These are phyloP conservation scores for Mortierella sp. DNA, from an alignment of 371 early-diverging fungal genomes.

Conservation along the genomic window DNA sequence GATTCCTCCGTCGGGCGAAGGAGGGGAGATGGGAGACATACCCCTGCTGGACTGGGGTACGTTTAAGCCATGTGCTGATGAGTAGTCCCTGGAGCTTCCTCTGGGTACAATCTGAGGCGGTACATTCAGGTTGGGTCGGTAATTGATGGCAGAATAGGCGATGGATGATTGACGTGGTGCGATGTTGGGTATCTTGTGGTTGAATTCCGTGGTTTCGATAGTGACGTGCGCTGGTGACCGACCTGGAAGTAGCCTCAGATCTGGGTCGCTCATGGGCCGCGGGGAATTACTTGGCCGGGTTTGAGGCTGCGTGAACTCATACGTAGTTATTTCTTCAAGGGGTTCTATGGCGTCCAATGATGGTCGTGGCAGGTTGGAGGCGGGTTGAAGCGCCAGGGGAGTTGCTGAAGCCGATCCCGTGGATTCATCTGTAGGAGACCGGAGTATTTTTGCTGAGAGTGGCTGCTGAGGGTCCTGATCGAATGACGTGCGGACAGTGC, in stretches of 20 bases:
- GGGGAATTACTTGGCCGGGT: conserved; percentile 24
- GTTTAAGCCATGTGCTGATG: conserved; percentile 61
- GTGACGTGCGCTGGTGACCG: conserved; percentile 32
- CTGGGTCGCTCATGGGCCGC: conserved; percentile 44
- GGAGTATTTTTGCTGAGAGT: neutral
- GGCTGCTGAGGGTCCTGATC: conserved; percentile 34
- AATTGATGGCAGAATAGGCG: conserved; percentile 46
- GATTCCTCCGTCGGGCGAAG: conserved; percentile 28
- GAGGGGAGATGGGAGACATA: conserved; percentile 59
- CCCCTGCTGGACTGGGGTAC: conserved; percentile 58
- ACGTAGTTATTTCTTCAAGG: conserved; percentile 14
- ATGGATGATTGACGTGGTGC: conserved; percentile 58
- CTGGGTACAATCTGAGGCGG: conserved; percentile 53
- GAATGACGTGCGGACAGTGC: conserved; percentile 28
- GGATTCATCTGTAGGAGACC: conserved; percentile 35
- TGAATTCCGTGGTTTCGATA: conserved; percentile 32
- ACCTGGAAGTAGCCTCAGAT: conserved; percentile 23
- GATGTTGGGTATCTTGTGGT: conserved; percentile 46
- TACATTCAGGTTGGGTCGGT: conserved; percentile 51
- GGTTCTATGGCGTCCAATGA: conserved; percentile 42
- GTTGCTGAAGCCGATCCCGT: conserved; percentile 32
- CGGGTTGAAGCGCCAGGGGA: conserved; percentile 36
- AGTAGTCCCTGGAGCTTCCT: conserved; percentile 61
- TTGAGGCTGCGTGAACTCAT: neutral
- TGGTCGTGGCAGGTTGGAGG: conserved; percentile 22